Evolutionary conservation across 2,329 filamentous ascomycete species (phyloP).

Genomic region (Penicillium sclerotigenum): DNA sequence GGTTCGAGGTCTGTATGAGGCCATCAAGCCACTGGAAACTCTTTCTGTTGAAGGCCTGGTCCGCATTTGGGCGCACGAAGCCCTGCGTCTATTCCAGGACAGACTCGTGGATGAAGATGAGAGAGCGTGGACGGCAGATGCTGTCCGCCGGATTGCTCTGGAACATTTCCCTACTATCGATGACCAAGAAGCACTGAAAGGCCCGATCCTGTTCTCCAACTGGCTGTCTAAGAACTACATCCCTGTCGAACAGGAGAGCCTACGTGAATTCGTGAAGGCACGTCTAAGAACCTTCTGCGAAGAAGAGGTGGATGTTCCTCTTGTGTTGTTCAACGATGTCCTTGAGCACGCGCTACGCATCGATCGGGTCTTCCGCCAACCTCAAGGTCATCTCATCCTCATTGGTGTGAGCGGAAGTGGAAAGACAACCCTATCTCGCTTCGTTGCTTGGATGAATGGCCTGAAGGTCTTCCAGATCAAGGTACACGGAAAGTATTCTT

Average conservation of each 20-base stretch:
- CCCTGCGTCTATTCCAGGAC: slow-evolving; percentile 93
- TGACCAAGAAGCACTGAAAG: slow-evolving; percentile 79
- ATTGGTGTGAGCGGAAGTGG: slow-evolving; percentile 98
- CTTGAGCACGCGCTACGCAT: slow-evolving; percentile 97
- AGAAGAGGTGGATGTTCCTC: slow-evolving; percentile 96
- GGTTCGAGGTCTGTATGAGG: slow-evolving; percentile 96
- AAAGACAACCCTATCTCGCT: slow-evolving; percentile 96
- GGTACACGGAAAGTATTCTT: slow-evolving; percentile 96
- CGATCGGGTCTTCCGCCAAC: slow-evolving; percentile 96
- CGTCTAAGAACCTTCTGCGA: slow-evolving; percentile 98
- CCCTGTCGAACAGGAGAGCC: slow-evolving; percentile 88
- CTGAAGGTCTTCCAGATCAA: slow-evolving; percentile 99
- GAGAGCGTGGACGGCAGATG: slow-evolving; percentile 88
- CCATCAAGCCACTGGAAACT: slow-evolving; percentile 85
- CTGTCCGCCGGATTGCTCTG: slow-evolving; percentile 78
- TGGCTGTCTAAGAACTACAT: slow-evolving; percentile 99
- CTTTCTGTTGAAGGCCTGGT: slow-evolving; percentile 87
- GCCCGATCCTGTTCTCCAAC: slow-evolving; percentile 96
- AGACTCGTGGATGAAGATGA: slow-evolving; percentile 93
- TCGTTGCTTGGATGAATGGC: slow-evolving; percentile 99
- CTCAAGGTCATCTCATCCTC: slow-evolving; percentile 94
- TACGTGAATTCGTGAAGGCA: slow-evolving; percentile 96
- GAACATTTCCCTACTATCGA: slow-evolving; percentile 96
- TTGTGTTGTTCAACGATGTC: slow-evolving; percentile 99
- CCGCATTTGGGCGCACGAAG: slow-evolving; percentile 97